phyloP scores from a whole-genome alignment of 306 rosid species.

The Chamaecrista fasciculata region DNA sequence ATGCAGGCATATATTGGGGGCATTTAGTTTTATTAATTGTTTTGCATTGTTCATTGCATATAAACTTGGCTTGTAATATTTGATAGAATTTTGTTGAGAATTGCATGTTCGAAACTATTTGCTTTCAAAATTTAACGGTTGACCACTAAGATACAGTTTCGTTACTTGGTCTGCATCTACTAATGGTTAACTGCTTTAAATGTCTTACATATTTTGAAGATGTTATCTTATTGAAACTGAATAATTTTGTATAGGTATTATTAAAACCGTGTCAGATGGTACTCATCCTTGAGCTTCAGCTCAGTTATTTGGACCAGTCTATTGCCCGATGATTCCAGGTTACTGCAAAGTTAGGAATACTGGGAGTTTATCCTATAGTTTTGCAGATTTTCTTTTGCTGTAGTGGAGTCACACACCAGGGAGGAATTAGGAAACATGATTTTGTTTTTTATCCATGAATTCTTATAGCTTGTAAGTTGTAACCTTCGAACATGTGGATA shows the following conservation, averaged over 20 bases:
- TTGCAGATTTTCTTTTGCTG: not conserved
- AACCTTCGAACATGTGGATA: not conserved
- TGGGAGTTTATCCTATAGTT: not conserved
- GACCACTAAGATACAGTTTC: no score
- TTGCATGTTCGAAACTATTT: not conserved
- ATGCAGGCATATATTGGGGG: not conserved
- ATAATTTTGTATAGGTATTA: not conserved
- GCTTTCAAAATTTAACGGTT: no score
- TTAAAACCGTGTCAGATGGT: conserved; percentile 4
- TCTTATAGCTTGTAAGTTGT: not conserved
- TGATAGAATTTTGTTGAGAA: not conserved
- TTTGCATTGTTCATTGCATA: not conserved
- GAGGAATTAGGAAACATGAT: not conserved
- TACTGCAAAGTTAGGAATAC: not conserved
- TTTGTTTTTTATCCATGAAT: conserved; percentile 21
- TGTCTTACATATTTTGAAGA: not conserved
- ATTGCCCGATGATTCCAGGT: not conserved
- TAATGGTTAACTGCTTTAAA: not conserved
- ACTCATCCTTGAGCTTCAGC: not conserved
- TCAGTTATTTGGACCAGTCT: conserved; percentile 2
- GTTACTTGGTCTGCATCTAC: not conserved
- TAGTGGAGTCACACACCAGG: not conserved
- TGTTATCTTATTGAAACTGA: not conserved
- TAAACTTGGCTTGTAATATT: not conserved
- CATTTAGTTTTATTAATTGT: not conserved